phyloP scores from a whole-genome alignment of 208 protist species.

The Trypanosomatidae sp. region DNA sequence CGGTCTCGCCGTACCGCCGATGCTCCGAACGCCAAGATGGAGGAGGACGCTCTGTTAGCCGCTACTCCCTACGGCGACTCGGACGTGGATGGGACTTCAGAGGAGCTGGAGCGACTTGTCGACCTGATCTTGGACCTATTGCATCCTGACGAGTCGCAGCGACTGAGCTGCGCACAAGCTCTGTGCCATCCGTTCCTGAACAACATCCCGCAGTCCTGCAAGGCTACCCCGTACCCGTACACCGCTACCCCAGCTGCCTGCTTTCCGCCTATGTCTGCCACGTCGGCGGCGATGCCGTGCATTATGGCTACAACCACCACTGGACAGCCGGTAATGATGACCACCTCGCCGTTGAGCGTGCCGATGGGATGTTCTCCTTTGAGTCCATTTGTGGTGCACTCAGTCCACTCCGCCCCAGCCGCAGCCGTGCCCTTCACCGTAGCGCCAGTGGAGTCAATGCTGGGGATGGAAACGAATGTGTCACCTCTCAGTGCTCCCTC shows the following conservation, averaged over 20 bases:
- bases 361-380: conserved; percentile 24
- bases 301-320: conserved; percentile 19
- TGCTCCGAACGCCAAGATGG: conserved; percentile 7
- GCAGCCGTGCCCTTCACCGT: conserved; percentile 16
- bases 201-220: conserved; percentile 7
- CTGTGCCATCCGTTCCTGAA: conserved; percentile 59
- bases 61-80: conserved; percentile 25
- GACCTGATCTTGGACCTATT: conserved; percentile 71
- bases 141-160: conserved; percentile 57
- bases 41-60: conserved; percentile 21
- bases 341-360: conserved; percentile 20
- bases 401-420: conserved; percentile 14
- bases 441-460: conserved; percentile 15
- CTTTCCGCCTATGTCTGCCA: conserved; percentile 8
- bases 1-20: conserved; percentile 2
- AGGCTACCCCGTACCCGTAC: conserved; percentile 15
- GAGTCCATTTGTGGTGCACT: conserved; percentile 26
- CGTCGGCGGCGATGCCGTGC: conserved; percentile 23
- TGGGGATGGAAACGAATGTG: conserved; percentile 16
- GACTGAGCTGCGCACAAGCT: conserved; percentile 68
- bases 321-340: conserved; percentile 19
- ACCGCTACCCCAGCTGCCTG: conserved; percentile 14
- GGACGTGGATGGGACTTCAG: conserved; percentile 23
- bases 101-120: conserved; percentile 50
- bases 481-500: conserved; percentile 12